Evolutionary conservation across 768 basidiomycete genomes (phyloP).

Genomic region (Naganishia vaughanmartiniae): DNA sequence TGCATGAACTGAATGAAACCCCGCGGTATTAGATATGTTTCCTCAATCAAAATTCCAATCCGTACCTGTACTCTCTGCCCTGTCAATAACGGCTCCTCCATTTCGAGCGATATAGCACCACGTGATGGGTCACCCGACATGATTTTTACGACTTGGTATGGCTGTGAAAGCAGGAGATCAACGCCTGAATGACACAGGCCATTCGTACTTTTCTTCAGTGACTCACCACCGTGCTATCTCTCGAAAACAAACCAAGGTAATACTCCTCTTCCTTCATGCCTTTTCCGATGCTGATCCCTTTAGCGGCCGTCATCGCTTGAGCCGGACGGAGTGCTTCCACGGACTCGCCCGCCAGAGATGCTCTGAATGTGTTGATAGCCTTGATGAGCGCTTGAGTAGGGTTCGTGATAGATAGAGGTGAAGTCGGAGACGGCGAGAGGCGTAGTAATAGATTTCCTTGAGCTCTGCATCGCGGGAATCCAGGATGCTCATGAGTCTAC

Average conservation of each 20-base stretch:
- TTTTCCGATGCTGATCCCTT: constrained; percentile 29
- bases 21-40: not conserved
- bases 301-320: constrained; percentile 20
- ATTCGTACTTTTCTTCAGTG: not conserved
- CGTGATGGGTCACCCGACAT: constrained; percentile 50
- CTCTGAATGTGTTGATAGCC: constrained; percentile 38
- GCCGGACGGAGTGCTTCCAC: constrained; percentile 13
- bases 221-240: constrained; percentile 5
- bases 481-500: not conserved
- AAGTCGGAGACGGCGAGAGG: constrained; percentile 24
- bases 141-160: constrained; percentile 43
- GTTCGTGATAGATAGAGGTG: constrained; percentile 34
- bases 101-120: constrained; percentile 48
- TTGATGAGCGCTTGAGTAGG: constrained; percentile 48
- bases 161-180: not conserved
- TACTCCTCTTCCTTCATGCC: constrained; percentile 50
- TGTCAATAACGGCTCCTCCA: constrained; percentile 41
- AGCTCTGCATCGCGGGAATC: constrained; percentile 33
- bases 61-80: constrained; percentile 48
- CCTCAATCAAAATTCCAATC: not conserved
- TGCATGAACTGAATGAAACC: constrained; percentile 25
- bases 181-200: not conserved
- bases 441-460: constrained; percentile 49
- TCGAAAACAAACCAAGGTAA: constrained; percentile 40
- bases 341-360: constrained; percentile 1